phyloP scores from a whole-genome alignment of 495 filamentous ascomycete genomes.

The Xanthoparmelia taractica region DNA sequence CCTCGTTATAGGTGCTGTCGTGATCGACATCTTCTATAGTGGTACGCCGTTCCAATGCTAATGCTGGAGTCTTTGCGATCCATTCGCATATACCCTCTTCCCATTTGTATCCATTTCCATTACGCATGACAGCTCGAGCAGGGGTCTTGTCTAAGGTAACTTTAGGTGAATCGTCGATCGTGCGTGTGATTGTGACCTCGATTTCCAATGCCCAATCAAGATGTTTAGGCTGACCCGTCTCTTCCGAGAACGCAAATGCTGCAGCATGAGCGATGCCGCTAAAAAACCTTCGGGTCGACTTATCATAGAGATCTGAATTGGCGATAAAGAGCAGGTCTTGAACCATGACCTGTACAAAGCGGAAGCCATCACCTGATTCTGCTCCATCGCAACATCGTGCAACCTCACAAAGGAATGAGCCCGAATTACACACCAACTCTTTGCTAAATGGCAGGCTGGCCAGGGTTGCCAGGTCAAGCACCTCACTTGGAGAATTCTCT shows the following conservation, averaged over 20 bases:
- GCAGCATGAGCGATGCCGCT: conserved; percentile 40
- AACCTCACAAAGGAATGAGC: conserved; percentile 19
- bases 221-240: conserved; percentile 40
- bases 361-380: conserved; percentile 15
- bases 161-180: conserved; percentile 21
- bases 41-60: conserved; percentile 3
- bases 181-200: conserved; percentile 32
- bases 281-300: conserved; percentile 25
- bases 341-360: conserved; percentile 14
- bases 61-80: conserved; percentile 42
- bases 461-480: neutral
- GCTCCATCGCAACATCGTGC: conserved; percentile 22
- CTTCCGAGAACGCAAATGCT: conserved; percentile 43
- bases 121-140: conserved; percentile 13
- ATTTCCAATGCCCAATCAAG: conserved; percentile 44
- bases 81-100: conserved; percentile 51
- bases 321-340: conserved; percentile 6
- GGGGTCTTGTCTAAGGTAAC: conserved; percentile 22
- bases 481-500: neutral
- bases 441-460: conserved; percentile 6
- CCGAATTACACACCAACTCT: conserved; percentile 4
- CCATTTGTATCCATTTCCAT: conserved; percentile 41
- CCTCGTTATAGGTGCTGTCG: neutral
- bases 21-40: conserved; percentile 1
- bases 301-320: neutral